phyloP scores from a whole-genome alignment of 768 basidiomycete genomes.

The Trametes cingulata region DNA sequence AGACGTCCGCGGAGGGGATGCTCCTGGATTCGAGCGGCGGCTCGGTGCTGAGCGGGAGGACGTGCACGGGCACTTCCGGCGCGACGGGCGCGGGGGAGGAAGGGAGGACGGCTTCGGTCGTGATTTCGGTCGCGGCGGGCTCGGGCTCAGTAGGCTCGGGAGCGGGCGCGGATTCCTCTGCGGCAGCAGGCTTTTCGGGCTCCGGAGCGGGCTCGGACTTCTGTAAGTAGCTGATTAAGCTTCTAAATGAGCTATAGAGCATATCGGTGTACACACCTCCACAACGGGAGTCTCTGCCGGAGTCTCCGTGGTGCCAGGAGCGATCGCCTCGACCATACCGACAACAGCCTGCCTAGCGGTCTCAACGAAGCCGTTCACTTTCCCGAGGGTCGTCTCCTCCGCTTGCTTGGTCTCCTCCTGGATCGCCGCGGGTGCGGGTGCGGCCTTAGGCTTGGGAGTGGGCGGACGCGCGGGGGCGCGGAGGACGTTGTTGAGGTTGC shows the following conservation, averaged over 20 bases:
- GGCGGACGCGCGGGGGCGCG: slow-evolving; percentile 50
- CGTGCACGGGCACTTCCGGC: slow-evolving; percentile 23
- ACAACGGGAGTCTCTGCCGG: slow-evolving; percentile 15
- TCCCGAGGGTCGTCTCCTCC: neutral
- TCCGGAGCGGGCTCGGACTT: neutral
- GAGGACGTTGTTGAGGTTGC: slow-evolving; percentile 73
- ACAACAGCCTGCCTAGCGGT: slow-evolving; percentile 26
- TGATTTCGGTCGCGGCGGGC: slow-evolving; percentile 6
- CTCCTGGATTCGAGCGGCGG: neutral
- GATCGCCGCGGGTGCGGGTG: neutral
- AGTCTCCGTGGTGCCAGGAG: slow-evolving; percentile 23
- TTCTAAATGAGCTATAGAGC: no score
- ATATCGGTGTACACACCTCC: neutral
- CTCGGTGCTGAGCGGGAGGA: slow-evolving; percentile 22
- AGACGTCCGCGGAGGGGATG: slow-evolving; percentile 11
- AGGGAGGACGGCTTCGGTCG: slow-evolving; percentile 13
- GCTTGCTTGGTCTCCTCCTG: no score
- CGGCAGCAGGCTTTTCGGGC: neutral
- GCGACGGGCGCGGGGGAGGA: slow-evolving; percentile 12
- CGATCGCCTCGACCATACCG: slow-evolving; percentile 28
- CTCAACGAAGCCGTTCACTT: slow-evolving; percentile 19
- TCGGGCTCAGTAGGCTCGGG: slow-evolving; percentile 20
- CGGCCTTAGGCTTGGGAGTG: slow-evolving; percentile 7
- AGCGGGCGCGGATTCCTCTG: neutral
- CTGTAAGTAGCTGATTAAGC: neutral